Conservation (phyloP, 768 basidiomycete genomes). For the Daedalea quercina region DNA sequence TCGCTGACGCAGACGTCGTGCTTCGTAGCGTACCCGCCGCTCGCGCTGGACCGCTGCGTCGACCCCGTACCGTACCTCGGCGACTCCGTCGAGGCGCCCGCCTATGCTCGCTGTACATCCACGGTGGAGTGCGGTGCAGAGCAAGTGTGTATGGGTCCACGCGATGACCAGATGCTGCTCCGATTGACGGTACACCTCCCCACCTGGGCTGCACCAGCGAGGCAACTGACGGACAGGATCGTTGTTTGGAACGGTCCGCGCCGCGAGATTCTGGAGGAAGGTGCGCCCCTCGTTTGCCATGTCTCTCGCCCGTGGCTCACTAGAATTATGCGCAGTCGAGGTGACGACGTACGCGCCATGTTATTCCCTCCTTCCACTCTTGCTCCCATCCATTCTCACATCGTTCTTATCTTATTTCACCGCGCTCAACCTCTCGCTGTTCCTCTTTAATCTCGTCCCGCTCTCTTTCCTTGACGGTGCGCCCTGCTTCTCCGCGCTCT, state of each 20-base stretch:
- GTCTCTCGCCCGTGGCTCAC: background rate
- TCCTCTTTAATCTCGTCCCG: constrained; percentile 77
- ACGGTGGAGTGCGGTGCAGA: constrained; percentile 29
- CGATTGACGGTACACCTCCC: constrained; percentile 40
- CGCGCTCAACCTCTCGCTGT: constrained; percentile 70
- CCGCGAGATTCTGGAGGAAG: constrained; percentile 59
- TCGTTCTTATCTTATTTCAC: constrained; percentile 51
- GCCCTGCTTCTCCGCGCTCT: constrained; percentile 39
- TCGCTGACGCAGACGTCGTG: constrained; percentile 29
- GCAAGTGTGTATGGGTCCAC: constrained; percentile 48
- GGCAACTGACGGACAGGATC: constrained; percentile 21
- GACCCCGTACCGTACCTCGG: constrained; percentile 50
- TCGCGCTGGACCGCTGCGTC: constrained; percentile 37
- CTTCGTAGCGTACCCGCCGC: constrained; percentile 28
- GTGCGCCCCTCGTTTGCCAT: constrained; percentile 27
- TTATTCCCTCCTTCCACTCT: constrained; percentile 28
- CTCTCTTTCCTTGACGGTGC: constrained; percentile 66
- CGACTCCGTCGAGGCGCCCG: background rate
- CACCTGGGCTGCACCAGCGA: constrained; percentile 5
- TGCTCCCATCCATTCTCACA: constrained; percentile 31
- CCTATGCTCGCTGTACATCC: constrained; percentile 32
- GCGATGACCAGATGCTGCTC: constrained; percentile 42
- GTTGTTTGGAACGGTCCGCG: constrained; percentile 73
- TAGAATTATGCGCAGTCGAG: constrained; percentile 46
- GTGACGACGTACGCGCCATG: constrained; percentile 45